A percentile compares a stretch with the other conserved stretches of the same genome.
Evolutionary conservation across 2,329 filamentous ascomycete genomes (phyloP).

Genomic region (Polytolypa hystricis): DNA sequence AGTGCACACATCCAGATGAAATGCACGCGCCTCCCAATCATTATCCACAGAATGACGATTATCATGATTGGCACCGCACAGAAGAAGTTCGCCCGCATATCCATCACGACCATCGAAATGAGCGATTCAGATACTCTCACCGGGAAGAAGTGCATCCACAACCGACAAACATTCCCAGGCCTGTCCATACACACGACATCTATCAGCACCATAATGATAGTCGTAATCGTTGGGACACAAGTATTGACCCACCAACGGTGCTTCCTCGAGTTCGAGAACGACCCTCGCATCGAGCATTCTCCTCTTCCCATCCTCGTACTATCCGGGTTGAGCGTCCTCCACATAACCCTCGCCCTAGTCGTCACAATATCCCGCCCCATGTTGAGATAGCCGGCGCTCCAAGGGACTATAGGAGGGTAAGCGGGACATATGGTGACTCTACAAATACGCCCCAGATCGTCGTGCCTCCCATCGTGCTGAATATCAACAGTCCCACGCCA

Average conservation of each 20-base stretch:
- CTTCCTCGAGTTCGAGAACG: background rate
- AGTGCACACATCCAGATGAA: too few species aligned
- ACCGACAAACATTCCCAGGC: too few species aligned
- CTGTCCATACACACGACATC: too few species aligned
- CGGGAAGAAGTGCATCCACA: too few species aligned
- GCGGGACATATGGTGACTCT: background rate
- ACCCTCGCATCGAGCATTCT: background rate
- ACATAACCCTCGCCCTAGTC: background rate
- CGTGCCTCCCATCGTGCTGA: constrained; percentile 12
- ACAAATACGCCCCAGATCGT: background rate
- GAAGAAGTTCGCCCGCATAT: background rate
- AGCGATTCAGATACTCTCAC: too few species aligned
- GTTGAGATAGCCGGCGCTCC: too few species aligned
- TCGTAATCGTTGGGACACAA: background rate
- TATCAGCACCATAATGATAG: background rate
- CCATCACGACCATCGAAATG: background rate
- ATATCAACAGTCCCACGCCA: constrained; percentile 9
- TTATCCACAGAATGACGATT: background rate
- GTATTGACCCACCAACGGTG: background rate
- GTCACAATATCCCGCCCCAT: background rate
- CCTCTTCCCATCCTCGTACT: background rate
- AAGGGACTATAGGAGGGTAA: too few species aligned
- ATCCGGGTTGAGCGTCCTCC: background rate
- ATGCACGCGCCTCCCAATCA: background rate
- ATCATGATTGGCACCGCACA: background rate